Evolutionary conservation across 2,329 filamentous ascomycete species (phyloP).

Genomic region (Fusarium longipes): DNA sequence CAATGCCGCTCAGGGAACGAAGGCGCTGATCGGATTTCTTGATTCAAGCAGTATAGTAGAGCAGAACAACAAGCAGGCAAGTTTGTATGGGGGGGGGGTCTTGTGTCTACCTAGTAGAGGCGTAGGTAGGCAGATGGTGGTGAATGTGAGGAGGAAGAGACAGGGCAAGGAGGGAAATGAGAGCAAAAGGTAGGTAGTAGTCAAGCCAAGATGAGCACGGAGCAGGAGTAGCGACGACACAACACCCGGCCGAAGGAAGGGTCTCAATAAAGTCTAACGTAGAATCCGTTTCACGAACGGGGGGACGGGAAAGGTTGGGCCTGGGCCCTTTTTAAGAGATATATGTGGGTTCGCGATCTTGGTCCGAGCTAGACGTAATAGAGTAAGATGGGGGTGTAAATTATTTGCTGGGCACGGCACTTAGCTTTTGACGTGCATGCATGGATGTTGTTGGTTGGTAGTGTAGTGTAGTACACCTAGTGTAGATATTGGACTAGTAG

Average conservation of each 20-base stretch:
- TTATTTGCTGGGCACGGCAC: slow-evolving; percentile 20
- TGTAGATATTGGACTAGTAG: neutral
- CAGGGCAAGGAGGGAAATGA: neutral
- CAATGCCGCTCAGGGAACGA: slow-evolving; percentile 2
- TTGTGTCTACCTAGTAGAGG: slow-evolving; percentile 17
- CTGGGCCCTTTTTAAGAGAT: slow-evolving; percentile 39
- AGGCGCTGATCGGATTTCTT: slow-evolving; percentile 1
- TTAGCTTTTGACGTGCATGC: slow-evolving; percentile 32
- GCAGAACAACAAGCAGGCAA: neutral
- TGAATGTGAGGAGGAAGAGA: slow-evolving; percentile 5
- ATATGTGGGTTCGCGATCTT: slow-evolving; percentile 8
- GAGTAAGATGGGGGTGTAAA: slow-evolving; percentile 25
- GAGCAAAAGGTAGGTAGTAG: neutral
- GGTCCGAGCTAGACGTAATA: slow-evolving; percentile 17
- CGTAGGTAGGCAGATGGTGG: slow-evolving; percentile 8
- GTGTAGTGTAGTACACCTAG: neutral
- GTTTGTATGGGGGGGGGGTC: slow-evolving; percentile 20
- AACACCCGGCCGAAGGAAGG: slow-evolving; percentile 17
- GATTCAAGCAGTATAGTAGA: slow-evolving; percentile 13
- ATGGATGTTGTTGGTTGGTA: neutral
- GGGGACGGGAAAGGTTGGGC: slow-evolving; percentile 35
- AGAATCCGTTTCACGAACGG: slow-evolving; percentile 34
- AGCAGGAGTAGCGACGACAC: neutral
- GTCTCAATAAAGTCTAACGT: slow-evolving; percentile 30
- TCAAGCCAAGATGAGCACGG: slow-evolving; percentile 13